phyloP scores from a whole-genome alignment of 371 early-diverging fungal species.

The Zopfochytrium polystomum region DNA sequence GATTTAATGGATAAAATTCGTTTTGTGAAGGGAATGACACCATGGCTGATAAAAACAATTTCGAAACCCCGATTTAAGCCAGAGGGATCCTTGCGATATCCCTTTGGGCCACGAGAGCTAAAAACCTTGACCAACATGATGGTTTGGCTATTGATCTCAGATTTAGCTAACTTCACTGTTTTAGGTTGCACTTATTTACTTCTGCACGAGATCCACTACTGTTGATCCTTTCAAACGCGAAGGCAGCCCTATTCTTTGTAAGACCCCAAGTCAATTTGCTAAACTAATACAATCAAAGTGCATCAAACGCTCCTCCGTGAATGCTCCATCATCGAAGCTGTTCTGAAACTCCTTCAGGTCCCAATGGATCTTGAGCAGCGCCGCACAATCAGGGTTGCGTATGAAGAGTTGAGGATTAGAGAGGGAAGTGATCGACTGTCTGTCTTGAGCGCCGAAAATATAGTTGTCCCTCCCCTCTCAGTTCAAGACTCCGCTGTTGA shows the following conservation, averaged over 20 bases:
- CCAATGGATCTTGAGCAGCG: slow-evolving; percentile 47
- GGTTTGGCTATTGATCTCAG: not conserved
- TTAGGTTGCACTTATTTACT: slow-evolving; percentile 46
- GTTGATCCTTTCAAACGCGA: slow-evolving; percentile 41
- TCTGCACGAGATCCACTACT: slow-evolving; percentile 50
- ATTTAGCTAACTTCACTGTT: not conserved
- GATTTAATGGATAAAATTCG: slow-evolving; percentile 13
- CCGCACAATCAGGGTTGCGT: too few relatives aligned
- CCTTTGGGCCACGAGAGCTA: not conserved
- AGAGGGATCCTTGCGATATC: slow-evolving; percentile 2
- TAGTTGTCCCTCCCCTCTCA: too few relatives aligned
- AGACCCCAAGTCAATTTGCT: slow-evolving; percentile 1
- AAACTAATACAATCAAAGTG: slow-evolving; percentile 21
- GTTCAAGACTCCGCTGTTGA: too few relatives aligned
- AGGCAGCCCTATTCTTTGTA: slow-evolving; percentile 49
- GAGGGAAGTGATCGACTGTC: too few relatives aligned
- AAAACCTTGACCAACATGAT: not conserved
- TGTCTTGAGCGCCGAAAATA: too few relatives aligned
- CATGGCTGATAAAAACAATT: slow-evolving; percentile 19
- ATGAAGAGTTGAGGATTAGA: too few relatives aligned
- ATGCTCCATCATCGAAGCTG: slow-evolving; percentile 46
- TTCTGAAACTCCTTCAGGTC: slow-evolving; percentile 43
- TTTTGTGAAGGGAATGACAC: slow-evolving; percentile 16
- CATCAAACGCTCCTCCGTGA: slow-evolving; percentile 56
- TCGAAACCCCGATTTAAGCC: slow-evolving; percentile 11